phyloP scores from a whole-genome alignment of 2,329 filamentous ascomycete species.

The Fusarium ambrosium region DNA sequence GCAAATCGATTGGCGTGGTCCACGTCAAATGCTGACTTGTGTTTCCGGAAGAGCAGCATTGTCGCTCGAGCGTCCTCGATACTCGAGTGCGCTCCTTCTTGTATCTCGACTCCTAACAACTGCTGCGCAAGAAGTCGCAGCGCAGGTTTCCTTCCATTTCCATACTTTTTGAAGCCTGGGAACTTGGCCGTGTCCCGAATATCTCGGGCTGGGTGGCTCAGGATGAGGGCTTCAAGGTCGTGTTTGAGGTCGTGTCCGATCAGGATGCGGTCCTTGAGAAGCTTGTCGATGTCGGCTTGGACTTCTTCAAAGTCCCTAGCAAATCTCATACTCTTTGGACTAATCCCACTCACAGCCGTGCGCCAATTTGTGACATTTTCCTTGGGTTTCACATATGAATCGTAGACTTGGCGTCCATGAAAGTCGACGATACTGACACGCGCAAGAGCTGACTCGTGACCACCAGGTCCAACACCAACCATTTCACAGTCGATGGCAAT shows the following conservation, averaged over 20 bases:
- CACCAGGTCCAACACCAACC: slow-evolving; percentile 85
- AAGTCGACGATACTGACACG: slow-evolving; percentile 94
- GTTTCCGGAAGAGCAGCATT: slow-evolving; percentile 87
- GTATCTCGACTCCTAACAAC: slow-evolving; percentile 72
- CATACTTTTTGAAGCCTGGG: slow-evolving; percentile 78
- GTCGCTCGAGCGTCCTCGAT: slow-evolving; percentile 87
- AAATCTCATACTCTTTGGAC: slow-evolving; percentile 76
- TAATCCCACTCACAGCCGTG: slow-evolving; percentile 87
- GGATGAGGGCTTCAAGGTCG: slow-evolving; percentile 79
- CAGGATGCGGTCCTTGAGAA: slow-evolving; percentile 79
- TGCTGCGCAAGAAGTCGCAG: slow-evolving; percentile 70
- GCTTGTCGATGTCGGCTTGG: slow-evolving; percentile 76
- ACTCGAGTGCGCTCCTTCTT: slow-evolving; percentile 74
- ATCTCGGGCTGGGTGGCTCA: slow-evolving; percentile 83
- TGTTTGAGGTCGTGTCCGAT: slow-evolving; percentile 89
- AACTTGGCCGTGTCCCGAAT: slow-evolving; percentile 89
- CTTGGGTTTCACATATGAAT: slow-evolving; percentile 87
- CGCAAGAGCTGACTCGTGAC: slow-evolving; percentile 81
- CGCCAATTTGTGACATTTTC: slow-evolving; percentile 91
- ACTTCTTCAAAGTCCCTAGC: slow-evolving; percentile 83
- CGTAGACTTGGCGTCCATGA: slow-evolving; percentile 92
- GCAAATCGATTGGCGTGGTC: slow-evolving; percentile 80
- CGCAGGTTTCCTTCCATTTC: slow-evolving; percentile 76
- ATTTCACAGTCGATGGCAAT: slow-evolving; percentile 97
- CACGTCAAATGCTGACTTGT: slow-evolving; percentile 87